These are phyloP conservation scores for Boletus sp. DNA, from an alignment of 768 basidiomycete species.

Conservation along the genomic window DNA sequence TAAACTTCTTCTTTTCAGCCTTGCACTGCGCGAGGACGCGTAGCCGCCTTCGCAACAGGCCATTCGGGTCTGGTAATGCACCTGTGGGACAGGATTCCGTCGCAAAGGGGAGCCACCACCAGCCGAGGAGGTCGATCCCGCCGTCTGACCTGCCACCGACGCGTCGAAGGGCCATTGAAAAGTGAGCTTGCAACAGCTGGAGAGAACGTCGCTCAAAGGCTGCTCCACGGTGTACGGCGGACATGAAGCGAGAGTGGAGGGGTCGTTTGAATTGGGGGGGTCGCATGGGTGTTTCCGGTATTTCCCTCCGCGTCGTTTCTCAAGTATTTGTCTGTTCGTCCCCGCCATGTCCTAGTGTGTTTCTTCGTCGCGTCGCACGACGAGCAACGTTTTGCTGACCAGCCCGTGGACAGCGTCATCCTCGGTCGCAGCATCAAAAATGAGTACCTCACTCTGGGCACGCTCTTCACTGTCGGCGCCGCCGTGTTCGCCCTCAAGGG, in stretches of 20 bases:
- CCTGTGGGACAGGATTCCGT: neutral
- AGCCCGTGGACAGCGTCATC: constrained; percentile 51
- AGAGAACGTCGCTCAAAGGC: constrained; percentile 75
- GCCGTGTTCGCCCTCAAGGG: constrained; percentile 55
- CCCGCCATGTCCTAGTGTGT: constrained; percentile 46
- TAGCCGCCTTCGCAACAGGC: constrained; percentile 46
- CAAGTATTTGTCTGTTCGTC: neutral
- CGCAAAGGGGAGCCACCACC: constrained; percentile 81
- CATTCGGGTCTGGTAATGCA: constrained; percentile 15
- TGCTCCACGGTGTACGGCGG: constrained; percentile 64
- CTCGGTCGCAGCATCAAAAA: constrained; percentile 79
- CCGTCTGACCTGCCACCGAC: constrained; percentile 90
- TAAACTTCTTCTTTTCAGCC: constrained; percentile 78
- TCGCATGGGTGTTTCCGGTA: constrained; percentile 23
- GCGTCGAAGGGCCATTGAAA: constrained; percentile 78
- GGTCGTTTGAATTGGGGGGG: constrained; percentile 17
- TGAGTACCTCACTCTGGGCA: constrained; percentile 74
- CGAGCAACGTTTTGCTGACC: constrained; percentile 5
- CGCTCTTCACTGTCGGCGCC: constrained; percentile 57
- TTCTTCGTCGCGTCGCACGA: neutral
- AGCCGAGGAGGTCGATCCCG: constrained; percentile 84
- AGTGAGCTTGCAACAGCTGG: constrained; percentile 52
- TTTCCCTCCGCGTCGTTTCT: neutral
- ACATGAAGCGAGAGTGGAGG: constrained; percentile 22
- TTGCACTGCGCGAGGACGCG: constrained; percentile 90